These are phyloP conservation scores for Pelargonium fulgidum DNA, from an alignment of 441 rosid genomes.

Conservation along the genomic window DNA sequence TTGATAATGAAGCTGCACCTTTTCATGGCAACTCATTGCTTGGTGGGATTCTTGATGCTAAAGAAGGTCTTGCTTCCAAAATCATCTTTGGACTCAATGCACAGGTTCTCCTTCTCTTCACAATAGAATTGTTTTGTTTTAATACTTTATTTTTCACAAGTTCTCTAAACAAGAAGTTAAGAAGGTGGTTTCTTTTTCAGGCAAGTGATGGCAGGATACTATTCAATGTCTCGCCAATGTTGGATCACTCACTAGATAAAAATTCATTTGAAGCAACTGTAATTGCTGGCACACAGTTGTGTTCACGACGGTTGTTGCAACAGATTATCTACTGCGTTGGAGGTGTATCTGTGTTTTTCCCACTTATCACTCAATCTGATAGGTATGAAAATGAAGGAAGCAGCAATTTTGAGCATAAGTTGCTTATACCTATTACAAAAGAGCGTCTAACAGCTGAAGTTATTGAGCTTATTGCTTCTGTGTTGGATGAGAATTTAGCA, in stretches of 20 bases:
- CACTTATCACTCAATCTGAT: slow-evolving; percentile 83
- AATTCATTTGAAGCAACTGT: slow-evolving; percentile 76
- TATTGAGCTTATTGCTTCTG: slow-evolving; percentile 90
- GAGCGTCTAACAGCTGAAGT: slow-evolving; percentile 95
- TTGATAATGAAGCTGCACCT: slow-evolving; percentile 66
- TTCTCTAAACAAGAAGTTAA: slow-evolving; percentile 9
- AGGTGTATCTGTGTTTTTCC: slow-evolving; percentile 95
- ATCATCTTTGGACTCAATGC: slow-evolving; percentile 92
- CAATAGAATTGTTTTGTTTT: slow-evolving; percentile 13
- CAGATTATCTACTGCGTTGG: slow-evolving; percentile 97
- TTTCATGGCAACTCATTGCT: slow-evolving; percentile 53
- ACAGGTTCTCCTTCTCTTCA: slow-evolving; percentile 51
- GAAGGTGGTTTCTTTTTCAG: slow-evolving; percentile 44
- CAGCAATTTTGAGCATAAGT: slow-evolving; percentile 41
- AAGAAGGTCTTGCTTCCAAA: slow-evolving; percentile 94
- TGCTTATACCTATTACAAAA: slow-evolving; percentile 56
- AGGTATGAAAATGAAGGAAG: slow-evolving; percentile 62
- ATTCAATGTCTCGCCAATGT: slow-evolving; percentile 75
- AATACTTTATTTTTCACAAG: slow-evolving; percentile 8
- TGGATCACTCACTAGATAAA: slow-evolving; percentile 59
- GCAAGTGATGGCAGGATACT: slow-evolving; percentile 84
- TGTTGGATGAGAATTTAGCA: slow-evolving; percentile 87
- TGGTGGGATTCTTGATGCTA: slow-evolving; percentile 84
- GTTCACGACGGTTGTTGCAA: slow-evolving; percentile 92
- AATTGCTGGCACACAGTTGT: slow-evolving; percentile 78